Conservation (phyloP, 108 stramenopile species). For the Poteriospumella lacustris region DNA sequence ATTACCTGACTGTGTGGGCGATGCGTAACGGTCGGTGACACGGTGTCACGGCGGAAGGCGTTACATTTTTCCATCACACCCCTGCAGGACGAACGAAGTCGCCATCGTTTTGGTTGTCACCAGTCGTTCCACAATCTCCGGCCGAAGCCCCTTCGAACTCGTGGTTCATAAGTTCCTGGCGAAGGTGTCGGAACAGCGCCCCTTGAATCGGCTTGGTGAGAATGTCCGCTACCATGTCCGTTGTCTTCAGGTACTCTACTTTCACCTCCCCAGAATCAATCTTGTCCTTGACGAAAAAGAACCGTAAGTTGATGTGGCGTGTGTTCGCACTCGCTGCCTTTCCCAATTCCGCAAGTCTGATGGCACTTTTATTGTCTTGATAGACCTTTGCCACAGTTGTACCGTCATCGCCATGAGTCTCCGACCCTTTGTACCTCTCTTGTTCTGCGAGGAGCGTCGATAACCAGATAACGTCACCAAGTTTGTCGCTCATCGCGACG, state of each 20-base stretch:
- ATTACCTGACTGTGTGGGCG: too few species aligned
- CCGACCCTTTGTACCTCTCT: not conserved
- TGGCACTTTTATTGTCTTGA: not conserved
- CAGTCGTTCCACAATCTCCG: too few species aligned
- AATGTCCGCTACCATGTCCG: not conserved
- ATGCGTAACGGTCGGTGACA: too few species aligned
- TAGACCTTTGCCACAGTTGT: not conserved
- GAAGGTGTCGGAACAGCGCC: not conserved
- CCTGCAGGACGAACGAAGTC: too few species aligned
- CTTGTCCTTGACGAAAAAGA: not conserved
- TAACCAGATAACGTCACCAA: not conserved
- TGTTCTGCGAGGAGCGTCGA: not conserved
- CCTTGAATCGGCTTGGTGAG: not conserved
- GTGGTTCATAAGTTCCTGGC: not conserved
- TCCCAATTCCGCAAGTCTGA: not conserved
- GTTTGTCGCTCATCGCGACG: not conserved
- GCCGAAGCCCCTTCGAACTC: too few species aligned
- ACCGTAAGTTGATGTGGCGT: not conserved
- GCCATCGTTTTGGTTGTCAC: too few species aligned
- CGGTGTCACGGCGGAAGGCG: too few species aligned
- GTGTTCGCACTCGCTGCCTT: not conserved
- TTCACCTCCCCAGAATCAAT: not conserved
- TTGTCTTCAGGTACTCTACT: not conserved
- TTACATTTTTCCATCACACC: too few species aligned
- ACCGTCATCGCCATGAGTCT: too few species aligned